phyloP scores from a whole-genome alignment of 306 rosid genomes.

The Inga oerstediana region DNA sequence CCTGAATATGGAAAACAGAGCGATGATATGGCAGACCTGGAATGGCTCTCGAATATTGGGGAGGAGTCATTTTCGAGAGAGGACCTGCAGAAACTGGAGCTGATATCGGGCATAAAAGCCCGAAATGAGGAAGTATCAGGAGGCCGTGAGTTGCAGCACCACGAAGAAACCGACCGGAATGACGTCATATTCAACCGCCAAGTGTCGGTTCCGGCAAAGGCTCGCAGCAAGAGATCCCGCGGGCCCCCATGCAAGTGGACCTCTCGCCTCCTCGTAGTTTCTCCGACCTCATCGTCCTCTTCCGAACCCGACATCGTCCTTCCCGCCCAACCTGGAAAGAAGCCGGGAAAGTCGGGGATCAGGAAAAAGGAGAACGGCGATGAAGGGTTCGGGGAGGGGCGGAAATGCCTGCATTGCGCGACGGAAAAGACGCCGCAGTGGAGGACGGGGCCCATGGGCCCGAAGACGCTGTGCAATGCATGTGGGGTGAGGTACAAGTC shows the following conservation, averaged over 20 bases:
- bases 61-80: slow-evolving; percentile 91
- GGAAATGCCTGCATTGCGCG: slow-evolving; percentile 85
- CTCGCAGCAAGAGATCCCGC: slow-evolving; percentile 88
- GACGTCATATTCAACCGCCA: slow-evolving; percentile 47
- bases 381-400: slow-evolving; percentile 44
- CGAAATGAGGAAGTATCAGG: slow-evolving; percentile 45
- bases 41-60: slow-evolving; percentile 83
- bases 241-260: slow-evolving; percentile 84
- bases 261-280: slow-evolving; percentile 65
- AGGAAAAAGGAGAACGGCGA: slow-evolving; percentile 62
- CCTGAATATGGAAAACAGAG: slow-evolving; percentile 44
- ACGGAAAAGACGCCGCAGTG: slow-evolving; percentile 95
- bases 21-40: slow-evolving; percentile 87
- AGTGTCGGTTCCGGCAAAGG: slow-evolving; percentile 74
- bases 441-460: slow-evolving; percentile 92
- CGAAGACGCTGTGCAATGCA: slow-evolving; percentile 80
- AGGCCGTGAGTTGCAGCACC: slow-evolving; percentile 36
- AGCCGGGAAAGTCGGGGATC: slow-evolving; percentile 30
- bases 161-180: slow-evolving; percentile 36
- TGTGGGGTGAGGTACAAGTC: slow-evolving; percentile 92
- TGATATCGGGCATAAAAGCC: slow-evolving; percentile 69
- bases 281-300: slow-evolving; percentile 44
- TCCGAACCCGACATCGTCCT: slow-evolving; percentile 36
- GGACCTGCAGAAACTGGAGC: slow-evolving; percentile 74
- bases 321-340: slow-evolving; percentile 37